A percentile compares a stretch with the other conserved stretches of the same genome.
These are phyloP conservation scores for Panellus pusillus DNA, from an alignment of 768 basidiomycete species.

Conservation along the genomic window DNA sequence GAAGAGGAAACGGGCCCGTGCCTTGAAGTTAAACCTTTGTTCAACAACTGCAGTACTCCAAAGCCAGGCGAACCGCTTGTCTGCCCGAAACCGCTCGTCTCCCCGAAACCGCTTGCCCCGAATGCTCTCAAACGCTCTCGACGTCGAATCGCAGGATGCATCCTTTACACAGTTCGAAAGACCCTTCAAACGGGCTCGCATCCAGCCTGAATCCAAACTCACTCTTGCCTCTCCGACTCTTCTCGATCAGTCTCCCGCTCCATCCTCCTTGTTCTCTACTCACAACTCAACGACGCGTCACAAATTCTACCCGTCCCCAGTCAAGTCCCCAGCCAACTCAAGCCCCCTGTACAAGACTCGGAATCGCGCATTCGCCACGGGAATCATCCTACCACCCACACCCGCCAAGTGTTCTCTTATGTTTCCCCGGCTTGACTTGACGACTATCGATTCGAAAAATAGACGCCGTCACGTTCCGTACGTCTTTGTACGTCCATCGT, in stretches of 20 bases:
- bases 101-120: background rate
- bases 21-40: no score
- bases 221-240: background rate
- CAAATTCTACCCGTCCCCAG: slow-evolving; percentile 2
- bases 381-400: no score
- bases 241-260: background rate
- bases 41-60: background rate
- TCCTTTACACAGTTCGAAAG: slow-evolving; percentile 12
- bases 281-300: background rate
- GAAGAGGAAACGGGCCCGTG: background rate
- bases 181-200: slow-evolving; percentile 13
- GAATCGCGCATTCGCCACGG: background rate
- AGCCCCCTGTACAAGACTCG: slow-evolving; percentile 2
- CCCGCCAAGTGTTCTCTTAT: no score
- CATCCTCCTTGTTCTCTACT: background rate
- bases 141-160: slow-evolving; percentile 5
- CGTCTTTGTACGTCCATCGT: background rate
- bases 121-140: slow-evolving; percentile 15
- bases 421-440: no score
- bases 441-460: no score
- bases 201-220: background rate
- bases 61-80: background rate
- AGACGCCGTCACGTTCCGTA: no score
- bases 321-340: slow-evolving; percentile 7
- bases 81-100: background rate